phyloP scores from a whole-genome alignment of 2,329 filamentous ascomycete species.

The Lecanosticta acicola region DNA sequence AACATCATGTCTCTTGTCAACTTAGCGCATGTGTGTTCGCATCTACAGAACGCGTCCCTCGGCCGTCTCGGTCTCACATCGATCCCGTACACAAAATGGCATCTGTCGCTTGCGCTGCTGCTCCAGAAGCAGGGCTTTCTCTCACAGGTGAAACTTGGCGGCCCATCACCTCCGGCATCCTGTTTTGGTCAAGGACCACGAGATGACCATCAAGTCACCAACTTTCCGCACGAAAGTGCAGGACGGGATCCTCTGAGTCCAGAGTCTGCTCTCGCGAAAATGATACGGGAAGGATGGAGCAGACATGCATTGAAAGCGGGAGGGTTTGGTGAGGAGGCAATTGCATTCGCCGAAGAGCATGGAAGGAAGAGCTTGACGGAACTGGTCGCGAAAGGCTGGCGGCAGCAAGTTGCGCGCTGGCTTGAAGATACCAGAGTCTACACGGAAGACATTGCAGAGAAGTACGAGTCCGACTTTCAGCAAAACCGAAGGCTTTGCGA shows the following conservation, averaged over 20 bases:
- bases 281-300: slow-evolving; percentile 20
- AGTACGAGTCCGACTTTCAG: slow-evolving; percentile 9
- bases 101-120: slow-evolving; percentile 67
- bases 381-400: slow-evolving; percentile 25
- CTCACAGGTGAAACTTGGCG: slow-evolving; percentile 69
- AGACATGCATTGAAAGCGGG: slow-evolving; percentile 13
- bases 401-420: slow-evolving; percentile 18
- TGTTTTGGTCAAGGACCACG: slow-evolving; percentile 28
- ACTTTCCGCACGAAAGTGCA: slow-evolving; percentile 23
- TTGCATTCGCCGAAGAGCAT: slow-evolving; percentile 23
- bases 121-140: slow-evolving; percentile 80
- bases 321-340: slow-evolving; percentile 23
- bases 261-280: slow-evolving; percentile 27
- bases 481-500: slow-evolving; percentile 4
- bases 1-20: slow-evolving; percentile 63
- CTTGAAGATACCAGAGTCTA: slow-evolving; percentile 16
- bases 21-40: slow-evolving; percentile 76
- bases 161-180: slow-evolving; percentile 50
- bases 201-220: slow-evolving; percentile 27
- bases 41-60: slow-evolving; percentile 81
- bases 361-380: slow-evolving; percentile 20
- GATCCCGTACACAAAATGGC: slow-evolving; percentile 72
- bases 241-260: slow-evolving; percentile 18
- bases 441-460: slow-evolving; percentile 13
- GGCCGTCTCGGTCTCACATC: slow-evolving; percentile 82